Base-by-base conservation (phyloP, 495 filamentous ascomycete genomes). In the Cairneyella variabilis region DNA sequence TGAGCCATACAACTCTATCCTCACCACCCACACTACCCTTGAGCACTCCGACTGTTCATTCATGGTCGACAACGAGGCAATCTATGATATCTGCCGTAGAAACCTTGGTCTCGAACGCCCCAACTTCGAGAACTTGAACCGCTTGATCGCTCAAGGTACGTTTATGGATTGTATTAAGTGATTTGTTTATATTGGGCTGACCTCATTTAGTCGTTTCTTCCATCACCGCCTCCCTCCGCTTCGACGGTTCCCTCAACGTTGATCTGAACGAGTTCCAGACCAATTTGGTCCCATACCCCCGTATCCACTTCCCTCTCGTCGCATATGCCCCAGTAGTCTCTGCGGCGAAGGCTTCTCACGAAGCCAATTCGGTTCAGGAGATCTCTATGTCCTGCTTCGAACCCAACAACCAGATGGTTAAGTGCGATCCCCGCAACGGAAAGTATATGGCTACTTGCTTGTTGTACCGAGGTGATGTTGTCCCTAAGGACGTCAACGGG, bases 251-350 rank as follows among this genome's bases (percentile, higher is more conserved):
- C 56, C 89, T 98, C 60, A 98, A 98, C 76, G 93, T 98, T 75
- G 93, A 98, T 75, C 79, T 98, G 38, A 96, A 96, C 76, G 93
- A 98, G 77, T 98, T 98, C 84, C 93, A 98, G 83, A 98, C 93
- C 72, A 98, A 98, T 76, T 74, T 98, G 68, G 93, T 98, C 38
- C 93, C 93, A 46, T 98, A 96, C 75, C 93, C 93, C 57, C 92
- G 93, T 78, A 97, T 98, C 69, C 93, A 98, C 77, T 98, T 96
- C 83, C 93, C 93, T 57, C 83, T 98, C 57, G 91, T 96, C 63
- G 90, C 90, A 66, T 98, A 98, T 71, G 82, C 93, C 32, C 93
- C 93, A 22, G 88, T 98, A 62, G 83, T 97, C 71, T 96, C 91
- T 58, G 85, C 90, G 50, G 84, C 85, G 69, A 96, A 95, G 82